Conservation (phyloP, 2,329 filamentous ascomycete genomes). For the Elsinoe necatrix region DNA sequence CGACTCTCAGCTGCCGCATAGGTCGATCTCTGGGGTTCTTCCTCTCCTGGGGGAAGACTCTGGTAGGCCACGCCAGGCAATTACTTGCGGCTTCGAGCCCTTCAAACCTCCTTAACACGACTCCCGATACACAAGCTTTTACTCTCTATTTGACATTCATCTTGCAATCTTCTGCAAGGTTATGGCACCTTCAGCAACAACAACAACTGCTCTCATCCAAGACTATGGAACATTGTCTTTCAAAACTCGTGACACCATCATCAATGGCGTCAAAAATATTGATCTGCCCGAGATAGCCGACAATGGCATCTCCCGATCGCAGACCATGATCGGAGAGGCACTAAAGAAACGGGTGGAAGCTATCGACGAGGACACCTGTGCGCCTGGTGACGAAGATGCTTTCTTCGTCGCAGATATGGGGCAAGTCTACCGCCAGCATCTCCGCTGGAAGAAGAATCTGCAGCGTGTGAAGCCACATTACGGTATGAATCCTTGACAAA, state of each 20-base stretch:
- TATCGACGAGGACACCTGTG: conserved; percentile 81
- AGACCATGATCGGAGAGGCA: conserved; percentile 77
- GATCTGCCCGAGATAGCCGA: conserved; percentile 31
- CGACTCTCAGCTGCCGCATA: conserved; percentile 97
- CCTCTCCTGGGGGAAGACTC: conserved; percentile 99
- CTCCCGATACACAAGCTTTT: conserved; percentile 23
- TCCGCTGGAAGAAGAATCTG: conserved; percentile 95
- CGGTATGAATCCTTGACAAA: conserved; percentile 47
- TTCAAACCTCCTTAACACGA: conserved; percentile 88
- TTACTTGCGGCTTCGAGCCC: conserved; percentile 80
- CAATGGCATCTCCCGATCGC: conserved; percentile 49
- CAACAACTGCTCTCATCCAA: conserved; percentile 39
- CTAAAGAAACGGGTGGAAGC: conserved; percentile 75
- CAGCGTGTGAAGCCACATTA: conserved; percentile 93
- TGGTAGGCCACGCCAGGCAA: conserved; percentile 87
- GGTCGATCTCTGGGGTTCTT: conserved; percentile 96
- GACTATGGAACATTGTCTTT: conserved; percentile 32
- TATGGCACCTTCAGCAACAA: conserved; percentile 65
- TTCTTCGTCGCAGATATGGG: conserved; percentile 98
- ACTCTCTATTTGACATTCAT: conserved; percentile 17
- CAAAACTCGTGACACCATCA: conserved; percentile 24
- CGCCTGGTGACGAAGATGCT: conserved; percentile 88
- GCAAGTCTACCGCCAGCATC: conserved; percentile 96
- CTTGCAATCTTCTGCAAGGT: conserved; percentile 40
- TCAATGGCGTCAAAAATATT: conserved; percentile 14